Conservation (phyloP, 441 rosid genomes). For the Euphorbia schlechtendalii region DNA sequence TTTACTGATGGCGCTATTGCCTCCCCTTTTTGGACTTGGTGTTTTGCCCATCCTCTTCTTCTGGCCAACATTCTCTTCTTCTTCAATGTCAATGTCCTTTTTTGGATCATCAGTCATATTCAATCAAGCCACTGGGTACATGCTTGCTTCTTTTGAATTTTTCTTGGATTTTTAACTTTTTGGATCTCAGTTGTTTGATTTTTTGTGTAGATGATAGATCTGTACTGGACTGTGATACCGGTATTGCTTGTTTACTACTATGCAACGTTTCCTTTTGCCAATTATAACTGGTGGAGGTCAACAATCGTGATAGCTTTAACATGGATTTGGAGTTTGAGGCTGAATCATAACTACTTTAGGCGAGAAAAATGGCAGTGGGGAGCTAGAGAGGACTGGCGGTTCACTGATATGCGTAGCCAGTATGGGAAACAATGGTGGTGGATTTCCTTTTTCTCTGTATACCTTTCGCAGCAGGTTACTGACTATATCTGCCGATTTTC, state of each 20-base stretch:
- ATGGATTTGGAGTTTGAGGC: constrained; percentile 80
- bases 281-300: constrained; percentile 59
- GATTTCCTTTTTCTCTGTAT: constrained; percentile 88
- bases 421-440: constrained; percentile 93
- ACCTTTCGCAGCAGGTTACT: constrained; percentile 73
- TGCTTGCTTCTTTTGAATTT: constrained; percentile 4
- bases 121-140: constrained; percentile 85
- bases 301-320: constrained; percentile 48
- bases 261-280: constrained; percentile 56
- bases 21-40: constrained; percentile 55
- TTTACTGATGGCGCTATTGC: constrained; percentile 9
- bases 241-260: constrained; percentile 74
- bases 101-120: constrained; percentile 76
- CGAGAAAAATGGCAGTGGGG: constrained; percentile 98
- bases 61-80: constrained; percentile 75
- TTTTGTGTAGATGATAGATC: constrained; percentile 69
- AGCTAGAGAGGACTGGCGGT: constrained; percentile 92
- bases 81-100: constrained; percentile 81
- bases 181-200: neutral
- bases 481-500: neutral
- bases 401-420: constrained; percentile 63
- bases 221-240: constrained; percentile 92
- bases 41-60: constrained; percentile 66
- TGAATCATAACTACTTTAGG: constrained; percentile 80
- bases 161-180: neutral